Conservation (phyloP, 148 eudicot genomes). For the Dianthus caryophyllus region DNA sequence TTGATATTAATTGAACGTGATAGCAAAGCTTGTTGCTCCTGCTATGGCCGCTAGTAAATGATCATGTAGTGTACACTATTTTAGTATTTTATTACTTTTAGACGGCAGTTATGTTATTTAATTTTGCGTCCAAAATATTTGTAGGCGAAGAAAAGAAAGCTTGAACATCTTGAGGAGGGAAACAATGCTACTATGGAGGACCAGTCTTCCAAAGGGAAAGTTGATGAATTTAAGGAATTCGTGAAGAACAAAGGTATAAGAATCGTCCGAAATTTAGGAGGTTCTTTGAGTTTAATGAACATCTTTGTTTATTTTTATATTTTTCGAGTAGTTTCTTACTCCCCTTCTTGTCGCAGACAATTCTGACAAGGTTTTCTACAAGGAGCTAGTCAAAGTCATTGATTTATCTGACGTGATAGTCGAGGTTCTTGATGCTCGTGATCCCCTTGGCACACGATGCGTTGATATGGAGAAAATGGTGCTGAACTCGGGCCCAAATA, state of each 20-base stretch:
- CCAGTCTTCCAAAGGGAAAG: constrained; percentile 27
- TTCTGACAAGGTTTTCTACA: constrained; percentile 87
- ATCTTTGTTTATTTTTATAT: too few species aligned
- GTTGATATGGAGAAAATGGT: constrained; percentile 93
- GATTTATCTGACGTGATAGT: constrained; percentile 94
- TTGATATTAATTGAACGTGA: not conserved
- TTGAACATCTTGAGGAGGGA: constrained; percentile 57
- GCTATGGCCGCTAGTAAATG: not conserved
- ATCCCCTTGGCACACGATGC: constrained; percentile 92
- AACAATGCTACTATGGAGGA: constrained; percentile 36
- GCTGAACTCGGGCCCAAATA: constrained; percentile 62
- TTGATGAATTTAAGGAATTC: constrained; percentile 23
- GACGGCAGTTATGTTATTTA: not conserved
- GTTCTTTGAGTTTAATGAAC: not conserved
- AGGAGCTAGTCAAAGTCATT: constrained; percentile 89
- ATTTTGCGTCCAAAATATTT: not conserved
- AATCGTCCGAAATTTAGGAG: not conserved
- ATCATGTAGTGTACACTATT: not conserved
- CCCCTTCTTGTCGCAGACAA: constrained; percentile 41
- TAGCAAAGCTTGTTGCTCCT: not conserved
- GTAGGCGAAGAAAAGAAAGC: constrained; percentile 78
- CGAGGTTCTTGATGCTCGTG: constrained; percentile 98
- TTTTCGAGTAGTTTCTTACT: not conserved
- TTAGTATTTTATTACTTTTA: not conserved
- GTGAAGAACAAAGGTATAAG: constrained; percentile 53